A percentile compares a stretch with the other conserved stretches of the same genome.
Evolutionary conservation across 2,329 filamentous ascomycete genomes (phyloP).

Genomic region (Cladophialophora immunda): DNA sequence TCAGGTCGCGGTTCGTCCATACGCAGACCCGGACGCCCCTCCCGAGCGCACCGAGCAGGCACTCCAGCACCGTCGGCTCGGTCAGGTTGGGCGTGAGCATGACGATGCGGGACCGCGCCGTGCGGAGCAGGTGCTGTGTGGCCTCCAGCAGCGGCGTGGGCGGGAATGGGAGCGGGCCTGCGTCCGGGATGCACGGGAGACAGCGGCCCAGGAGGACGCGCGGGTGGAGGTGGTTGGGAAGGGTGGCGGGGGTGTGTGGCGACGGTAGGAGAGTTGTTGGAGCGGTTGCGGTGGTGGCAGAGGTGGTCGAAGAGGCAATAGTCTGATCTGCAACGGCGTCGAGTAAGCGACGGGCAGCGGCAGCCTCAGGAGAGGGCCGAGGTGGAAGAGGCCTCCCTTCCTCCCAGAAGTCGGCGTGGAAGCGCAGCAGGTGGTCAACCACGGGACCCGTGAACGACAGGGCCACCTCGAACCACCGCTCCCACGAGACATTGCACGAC

Average conservation of each 20-base stretch:
- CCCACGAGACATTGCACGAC: slow-evolving; percentile 87
- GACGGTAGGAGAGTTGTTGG: slow-evolving; percentile 41
- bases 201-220: slow-evolving; percentile 70
- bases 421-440: slow-evolving; percentile 68
- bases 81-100: slow-evolving; percentile 84
- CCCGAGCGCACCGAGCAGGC: slow-evolving; percentile 67
- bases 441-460: slow-evolving; percentile 71
- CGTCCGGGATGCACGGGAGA: slow-evolving; percentile 46
- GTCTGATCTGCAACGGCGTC: not conserved
- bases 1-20: slow-evolving; percentile 73
- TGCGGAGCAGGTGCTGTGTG: slow-evolving; percentile 67
- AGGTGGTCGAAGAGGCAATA: not conserved
- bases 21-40: slow-evolving; percentile 75
- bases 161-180: slow-evolving; percentile 56
- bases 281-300: not conserved
- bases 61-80: slow-evolving; percentile 68
- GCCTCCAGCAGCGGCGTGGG: slow-evolving; percentile 74
- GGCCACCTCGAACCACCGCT: slow-evolving; percentile 84
- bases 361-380: not conserved
- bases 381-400: slow-evolving; percentile 28
- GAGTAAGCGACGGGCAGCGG: not conserved
- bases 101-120: slow-evolving; percentile 67
- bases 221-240: slow-evolving; percentile 77
- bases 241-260: slow-evolving; percentile 65
- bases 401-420: slow-evolving; percentile 76